Evolutionary conservation across 176 grass and related monocot genomes (phyloP).

Genomic region (Ananas comosus): DNA sequence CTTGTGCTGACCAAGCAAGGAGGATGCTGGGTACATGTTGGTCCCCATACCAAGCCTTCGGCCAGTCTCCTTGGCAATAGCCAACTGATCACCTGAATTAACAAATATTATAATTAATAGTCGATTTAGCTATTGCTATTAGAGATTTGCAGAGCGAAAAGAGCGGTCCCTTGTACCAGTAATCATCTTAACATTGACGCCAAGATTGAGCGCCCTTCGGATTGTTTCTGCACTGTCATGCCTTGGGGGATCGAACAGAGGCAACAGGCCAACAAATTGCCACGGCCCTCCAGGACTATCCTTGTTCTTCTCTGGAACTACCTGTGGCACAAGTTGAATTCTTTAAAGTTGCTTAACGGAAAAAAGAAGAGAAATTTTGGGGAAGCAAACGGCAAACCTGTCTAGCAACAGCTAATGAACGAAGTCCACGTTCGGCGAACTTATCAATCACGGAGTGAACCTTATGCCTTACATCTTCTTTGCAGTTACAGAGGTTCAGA

Average conservation of each 20-base stretch:
- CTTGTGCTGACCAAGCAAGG: slow-evolving; percentile 56
- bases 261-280: slow-evolving; percentile 75
- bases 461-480: slow-evolving; percentile 32
- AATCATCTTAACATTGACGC: slow-evolving; percentile 99
- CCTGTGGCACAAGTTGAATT: slow-evolving; percentile 25
- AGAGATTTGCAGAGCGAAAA: background rate
- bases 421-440: slow-evolving; percentile 79
- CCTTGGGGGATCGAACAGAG: slow-evolving; percentile 81
- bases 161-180: slow-evolving; percentile 37
- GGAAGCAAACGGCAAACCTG: slow-evolving; percentile 28
- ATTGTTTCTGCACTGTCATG: slow-evolving; percentile 95
- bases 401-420: slow-evolving; percentile 66
- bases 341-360: background rate
- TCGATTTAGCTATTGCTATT: background rate
- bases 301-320: slow-evolving; percentile 68
- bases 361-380: background rate
- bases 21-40: slow-evolving; percentile 97
- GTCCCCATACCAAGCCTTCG: slow-evolving; percentile 92
- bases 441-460: slow-evolving; percentile 66
- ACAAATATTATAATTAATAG: background rate
- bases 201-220: slow-evolving; percentile 65
- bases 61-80: slow-evolving; percentile 95
- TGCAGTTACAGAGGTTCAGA: slow-evolving; percentile 51
- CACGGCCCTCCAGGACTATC: slow-evolving; percentile 55
- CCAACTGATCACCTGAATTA: slow-evolving; percentile 70